A percentile compares a stretch with the other conserved stretches of the same genome.
Evolutionary conservation across 2,329 filamentous ascomycete species (phyloP).

Genomic region (Davidsoniella eucalypti): DNA sequence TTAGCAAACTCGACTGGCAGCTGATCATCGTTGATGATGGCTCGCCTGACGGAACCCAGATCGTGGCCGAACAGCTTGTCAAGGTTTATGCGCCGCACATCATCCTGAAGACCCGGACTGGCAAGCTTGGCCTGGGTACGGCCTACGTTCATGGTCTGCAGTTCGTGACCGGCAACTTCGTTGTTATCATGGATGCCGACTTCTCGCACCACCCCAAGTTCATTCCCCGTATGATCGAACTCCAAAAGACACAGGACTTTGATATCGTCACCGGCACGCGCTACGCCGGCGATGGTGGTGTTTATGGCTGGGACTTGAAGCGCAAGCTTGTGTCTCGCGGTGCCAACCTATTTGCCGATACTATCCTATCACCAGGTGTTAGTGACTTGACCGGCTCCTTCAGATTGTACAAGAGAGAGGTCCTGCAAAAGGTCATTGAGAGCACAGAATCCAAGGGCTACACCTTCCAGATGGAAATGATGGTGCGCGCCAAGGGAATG

Average conservation of each 20-base stretch:
- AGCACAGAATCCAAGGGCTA: conserved; percentile 94
- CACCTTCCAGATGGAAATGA: conserved; percentile 99
- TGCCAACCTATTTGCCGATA: conserved; percentile 91
- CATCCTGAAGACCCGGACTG: conserved; percentile 69
- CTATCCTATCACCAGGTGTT: conserved; percentile 79
- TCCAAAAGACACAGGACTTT: conserved; percentile 61
- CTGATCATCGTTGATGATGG: conserved; percentile 96
- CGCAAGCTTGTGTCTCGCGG: conserved; percentile 69
- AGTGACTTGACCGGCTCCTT: conserved; percentile 94
- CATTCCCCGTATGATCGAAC: conserved; percentile 81
- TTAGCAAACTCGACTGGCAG: conserved; percentile 86
- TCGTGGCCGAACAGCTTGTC: conserved; percentile 78
- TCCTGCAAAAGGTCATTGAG: conserved; percentile 77
- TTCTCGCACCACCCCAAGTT: conserved; percentile 99
- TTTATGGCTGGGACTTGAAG: conserved; percentile 94
- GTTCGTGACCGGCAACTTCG: conserved; percentile 80
- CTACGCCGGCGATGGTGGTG: conserved; percentile 77
- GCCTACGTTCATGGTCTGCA: conserved; percentile 91
- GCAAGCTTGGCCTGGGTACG: conserved; percentile 92
- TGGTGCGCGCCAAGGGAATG: conserved; percentile 93
- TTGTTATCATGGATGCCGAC: conserved; percentile 99
- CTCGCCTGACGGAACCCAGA: conserved; percentile 87
- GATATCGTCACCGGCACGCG: conserved; percentile 95
- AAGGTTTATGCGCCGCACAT: conserved; percentile 69
- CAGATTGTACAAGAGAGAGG: conserved; percentile 78